phyloP scores from a whole-genome alignment of 2,329 filamentous ascomycete species.

The Fusarium anguioides region DNA sequence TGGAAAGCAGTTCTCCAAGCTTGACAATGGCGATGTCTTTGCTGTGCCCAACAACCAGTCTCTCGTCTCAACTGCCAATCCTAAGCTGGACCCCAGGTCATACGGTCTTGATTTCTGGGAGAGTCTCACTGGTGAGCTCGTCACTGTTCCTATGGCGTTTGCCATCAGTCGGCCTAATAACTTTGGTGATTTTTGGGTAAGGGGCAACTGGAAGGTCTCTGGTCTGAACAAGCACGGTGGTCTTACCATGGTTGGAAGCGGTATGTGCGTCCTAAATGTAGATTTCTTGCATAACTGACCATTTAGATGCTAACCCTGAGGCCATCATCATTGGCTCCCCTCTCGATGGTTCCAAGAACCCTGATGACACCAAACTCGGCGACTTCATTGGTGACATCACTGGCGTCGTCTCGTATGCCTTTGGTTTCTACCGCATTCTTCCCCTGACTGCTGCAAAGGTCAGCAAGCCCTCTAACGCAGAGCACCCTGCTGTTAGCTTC shows the following conservation, averaged over 20 bases:
- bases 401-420: slow-evolving; percentile 73
- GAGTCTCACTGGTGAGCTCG: slow-evolving; percentile 73
- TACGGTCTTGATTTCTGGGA: slow-evolving; percentile 83
- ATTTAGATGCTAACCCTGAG: slow-evolving; percentile 74
- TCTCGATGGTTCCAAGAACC: slow-evolving; percentile 72
- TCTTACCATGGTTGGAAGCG: slow-evolving; percentile 69
- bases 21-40: slow-evolving; percentile 75
- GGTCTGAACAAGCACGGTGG: slow-evolving; percentile 72
- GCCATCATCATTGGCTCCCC: slow-evolving; percentile 73
- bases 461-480: slow-evolving; percentile 56
- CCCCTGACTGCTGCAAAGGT: slow-evolving; percentile 68
- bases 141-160: slow-evolving; percentile 68
- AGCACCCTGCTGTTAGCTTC: slow-evolving; percentile 64
- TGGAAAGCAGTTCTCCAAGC: slow-evolving; percentile 67
- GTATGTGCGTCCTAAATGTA: slow-evolving; percentile 46
- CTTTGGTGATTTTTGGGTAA: slow-evolving; percentile 76
- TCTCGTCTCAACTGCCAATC: slow-evolving; percentile 69
- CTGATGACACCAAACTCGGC: slow-evolving; percentile 69
- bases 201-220: slow-evolving; percentile 71
- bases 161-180: slow-evolving; percentile 70
- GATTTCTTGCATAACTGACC: slow-evolving; percentile 8
- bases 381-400: slow-evolving; percentile 74
- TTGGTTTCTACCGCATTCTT: slow-evolving; percentile 76
- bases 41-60: slow-evolving; percentile 70
- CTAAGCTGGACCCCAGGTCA: slow-evolving; percentile 66